Conservation (phyloP, 805 yeast genomes). For the Saccharomycodes ludwigii region DNA sequence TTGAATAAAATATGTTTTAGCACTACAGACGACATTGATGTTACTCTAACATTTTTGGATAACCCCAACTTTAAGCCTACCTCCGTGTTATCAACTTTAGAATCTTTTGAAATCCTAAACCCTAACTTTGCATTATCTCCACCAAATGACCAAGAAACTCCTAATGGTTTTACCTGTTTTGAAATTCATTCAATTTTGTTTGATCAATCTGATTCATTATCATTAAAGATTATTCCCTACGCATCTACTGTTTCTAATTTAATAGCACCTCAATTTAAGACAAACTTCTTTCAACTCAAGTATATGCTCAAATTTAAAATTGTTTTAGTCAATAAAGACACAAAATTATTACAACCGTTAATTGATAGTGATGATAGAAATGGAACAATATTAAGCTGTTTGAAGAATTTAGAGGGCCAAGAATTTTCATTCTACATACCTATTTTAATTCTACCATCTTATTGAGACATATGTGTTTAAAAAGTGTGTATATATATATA, state of each 20-base stretch:
- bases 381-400: conserved; percentile 24
- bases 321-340: conserved; percentile 19
- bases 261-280: conserved; percentile 28
- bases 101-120: conserved; percentile 25
- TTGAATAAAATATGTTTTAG: conserved; percentile 31
- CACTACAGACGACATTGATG: conserved; percentile 33
- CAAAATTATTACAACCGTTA: conserved; percentile 4
- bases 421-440: conserved; percentile 35
- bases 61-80: conserved; percentile 24
- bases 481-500: no score
- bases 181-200: conserved; percentile 22
- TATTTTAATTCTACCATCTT: conserved; percentile 30
- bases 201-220: conserved; percentile 17
- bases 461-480: background rate
- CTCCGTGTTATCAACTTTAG: conserved; percentile 25
- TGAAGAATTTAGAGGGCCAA: conserved; percentile 25
- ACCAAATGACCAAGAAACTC: conserved; percentile 6
- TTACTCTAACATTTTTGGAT: conserved; percentile 25
- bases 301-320: conserved; percentile 28
- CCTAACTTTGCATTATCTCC: conserved; percentile 17
- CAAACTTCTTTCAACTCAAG: conserved; percentile 27
- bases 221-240: conserved; percentile 19
- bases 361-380: conserved; percentile 27
- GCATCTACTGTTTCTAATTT: conserved; percentile 24
- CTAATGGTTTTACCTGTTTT: conserved; percentile 14